These are phyloP conservation scores for Diaporthe vexans DNA, from an alignment of 2,329 filamentous ascomycete species.

Conservation along the genomic window DNA sequence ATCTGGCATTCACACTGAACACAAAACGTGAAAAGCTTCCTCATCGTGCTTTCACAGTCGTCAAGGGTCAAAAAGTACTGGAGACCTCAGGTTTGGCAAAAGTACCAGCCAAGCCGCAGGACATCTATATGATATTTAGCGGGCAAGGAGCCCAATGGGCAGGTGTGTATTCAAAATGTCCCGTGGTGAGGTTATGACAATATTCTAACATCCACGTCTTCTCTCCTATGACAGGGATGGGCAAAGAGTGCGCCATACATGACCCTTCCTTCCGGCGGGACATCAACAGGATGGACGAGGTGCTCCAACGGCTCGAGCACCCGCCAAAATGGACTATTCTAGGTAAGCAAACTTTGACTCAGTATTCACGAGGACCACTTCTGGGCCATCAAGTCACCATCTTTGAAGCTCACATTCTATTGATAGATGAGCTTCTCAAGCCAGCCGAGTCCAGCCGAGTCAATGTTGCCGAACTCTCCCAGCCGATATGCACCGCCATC, in stretches of 20 bases:
- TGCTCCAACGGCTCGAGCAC: not conserved
- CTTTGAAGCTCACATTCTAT: not conserved
- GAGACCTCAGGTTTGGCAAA: not conserved
- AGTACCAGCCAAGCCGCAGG: not conserved
- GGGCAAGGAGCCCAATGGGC: constrained; percentile 19
- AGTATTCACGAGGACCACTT: too few species aligned
- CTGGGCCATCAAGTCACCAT: too few species aligned
- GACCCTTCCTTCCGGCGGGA: not conserved
- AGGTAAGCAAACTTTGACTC: not conserved
- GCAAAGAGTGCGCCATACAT: not conserved
- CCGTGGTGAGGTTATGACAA: not conserved
- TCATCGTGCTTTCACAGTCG: not conserved
- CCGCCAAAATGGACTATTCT: not conserved
- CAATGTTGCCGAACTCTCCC: constrained; percentile 48
- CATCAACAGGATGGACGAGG: not conserved
- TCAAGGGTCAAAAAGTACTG: not conserved
- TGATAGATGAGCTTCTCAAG: constrained; percentile 44
- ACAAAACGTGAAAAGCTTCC: not conserved
- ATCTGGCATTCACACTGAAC: not conserved
- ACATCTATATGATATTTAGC: not conserved
- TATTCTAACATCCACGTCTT: too few species aligned
- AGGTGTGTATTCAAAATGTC: not conserved
- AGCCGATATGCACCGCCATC: constrained; percentile 51
- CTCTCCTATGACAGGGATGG: not conserved
- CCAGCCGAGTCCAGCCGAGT: constrained; percentile 41